Conservation (phyloP, 495 filamentous ascomycete species). For the Trichoderma virens region DNA sequence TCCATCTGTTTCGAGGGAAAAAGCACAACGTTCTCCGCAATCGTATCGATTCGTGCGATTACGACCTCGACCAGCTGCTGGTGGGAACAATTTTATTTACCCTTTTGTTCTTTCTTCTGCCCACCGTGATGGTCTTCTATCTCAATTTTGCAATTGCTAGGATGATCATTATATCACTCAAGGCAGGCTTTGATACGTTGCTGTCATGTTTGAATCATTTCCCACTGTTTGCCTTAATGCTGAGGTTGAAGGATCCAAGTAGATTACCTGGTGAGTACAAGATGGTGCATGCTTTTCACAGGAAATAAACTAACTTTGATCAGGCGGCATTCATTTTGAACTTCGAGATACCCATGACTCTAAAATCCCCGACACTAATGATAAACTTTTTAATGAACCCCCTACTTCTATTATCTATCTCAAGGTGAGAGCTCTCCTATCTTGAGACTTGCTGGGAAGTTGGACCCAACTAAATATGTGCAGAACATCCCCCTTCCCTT, state of each 20-base stretch:
- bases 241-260: constrained; percentile 86
- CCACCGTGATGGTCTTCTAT: constrained; percentile 94
- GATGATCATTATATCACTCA: constrained; percentile 89
- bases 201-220: constrained; percentile 97
- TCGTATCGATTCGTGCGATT: constrained; percentile 97
- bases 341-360: constrained; percentile 62
- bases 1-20: constrained; percentile 96
- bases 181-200: constrained; percentile 80
- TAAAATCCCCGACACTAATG: constrained; percentile 33
- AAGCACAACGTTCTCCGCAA: constrained; percentile 96
- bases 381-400: constrained; percentile 20
- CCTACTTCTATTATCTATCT: constrained; percentile 70
- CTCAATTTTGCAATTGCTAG: constrained; percentile 89
- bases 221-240: constrained; percentile 93
- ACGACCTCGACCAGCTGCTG: constrained; percentile 94
- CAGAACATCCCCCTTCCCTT: constrained; percentile 88
- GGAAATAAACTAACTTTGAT: background rate
- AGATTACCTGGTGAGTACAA: constrained; percentile 66
- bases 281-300: background rate
- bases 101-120: constrained; percentile 87
- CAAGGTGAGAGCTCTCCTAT: constrained; percentile 47
- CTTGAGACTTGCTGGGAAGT: background rate
- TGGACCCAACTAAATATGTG: constrained; percentile 15
- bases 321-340: constrained; percentile 85
- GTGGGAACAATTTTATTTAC: constrained; percentile 96